A percentile compares a stretch with the other conserved stretches of the same genome.
phyloP scores from a whole-genome alignment of 805 yeast species.

The Candida nemodendra region DNA sequence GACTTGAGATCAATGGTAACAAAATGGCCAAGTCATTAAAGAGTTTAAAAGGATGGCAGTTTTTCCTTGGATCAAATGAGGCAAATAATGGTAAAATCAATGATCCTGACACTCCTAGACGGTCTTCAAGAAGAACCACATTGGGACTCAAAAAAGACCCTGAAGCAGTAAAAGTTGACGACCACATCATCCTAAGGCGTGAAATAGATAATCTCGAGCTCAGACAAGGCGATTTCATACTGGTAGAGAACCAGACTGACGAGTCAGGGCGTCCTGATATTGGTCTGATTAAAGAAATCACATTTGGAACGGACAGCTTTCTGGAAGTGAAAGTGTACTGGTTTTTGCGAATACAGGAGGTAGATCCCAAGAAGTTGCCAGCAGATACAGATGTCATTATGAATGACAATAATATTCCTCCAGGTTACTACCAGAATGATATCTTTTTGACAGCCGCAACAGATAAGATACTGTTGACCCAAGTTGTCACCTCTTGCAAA shows the following conservation, averaged over 20 bases:
- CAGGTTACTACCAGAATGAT: conserved; percentile 40
- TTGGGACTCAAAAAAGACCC: conserved; percentile 4
- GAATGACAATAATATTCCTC: conserved; percentile 18
- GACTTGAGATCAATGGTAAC: too few species aligned
- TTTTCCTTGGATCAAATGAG: conserved; percentile 13
- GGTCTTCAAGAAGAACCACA: conserved; percentile 22
- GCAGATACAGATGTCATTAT: conserved; percentile 21
- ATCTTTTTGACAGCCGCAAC: conserved; percentile 53
- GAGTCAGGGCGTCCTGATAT: conserved; percentile 37
- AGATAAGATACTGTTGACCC: conserved; percentile 41
- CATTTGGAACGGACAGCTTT: conserved; percentile 47
- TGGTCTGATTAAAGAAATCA: conserved; percentile 51
- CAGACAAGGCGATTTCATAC: conserved; percentile 51
- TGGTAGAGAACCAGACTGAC: conserved; percentile 32
- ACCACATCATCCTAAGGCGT: conserved; percentile 36
- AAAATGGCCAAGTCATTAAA: conserved; percentile 28
- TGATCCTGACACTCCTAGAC: conserved; percentile 23
- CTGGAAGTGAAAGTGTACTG: conserved; percentile 49
- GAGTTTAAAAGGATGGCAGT: conserved; percentile 39
- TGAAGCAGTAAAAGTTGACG: background rate
- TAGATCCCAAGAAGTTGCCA: conserved; percentile 32
- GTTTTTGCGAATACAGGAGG: conserved; percentile 44
- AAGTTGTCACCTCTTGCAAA: conserved; percentile 44
- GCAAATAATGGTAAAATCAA: background rate
- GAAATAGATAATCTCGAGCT: conserved; percentile 47